Evolutionary conservation across 2,329 filamentous ascomycete genomes (phyloP).

Genomic region (Fusarium foetens): DNA sequence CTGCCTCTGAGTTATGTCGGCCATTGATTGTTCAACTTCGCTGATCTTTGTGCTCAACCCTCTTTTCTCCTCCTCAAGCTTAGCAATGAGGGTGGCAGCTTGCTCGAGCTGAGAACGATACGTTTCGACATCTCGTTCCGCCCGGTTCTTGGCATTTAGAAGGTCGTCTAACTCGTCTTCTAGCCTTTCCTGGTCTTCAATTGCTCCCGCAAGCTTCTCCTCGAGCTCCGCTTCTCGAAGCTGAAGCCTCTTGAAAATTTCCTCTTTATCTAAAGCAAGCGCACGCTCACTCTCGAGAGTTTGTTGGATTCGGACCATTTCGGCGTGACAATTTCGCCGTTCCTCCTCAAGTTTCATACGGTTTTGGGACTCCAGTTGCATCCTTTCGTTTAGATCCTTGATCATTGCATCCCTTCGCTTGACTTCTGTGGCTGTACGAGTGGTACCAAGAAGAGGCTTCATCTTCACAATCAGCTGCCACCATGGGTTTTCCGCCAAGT

Average conservation of each 20-base stretch:
- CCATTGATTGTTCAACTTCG: slow-evolving; percentile 76
- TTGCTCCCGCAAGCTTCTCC: slow-evolving; percentile 90
- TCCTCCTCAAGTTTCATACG: slow-evolving; percentile 90
- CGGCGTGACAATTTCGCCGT: slow-evolving; percentile 83
- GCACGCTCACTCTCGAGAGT: slow-evolving; percentile 95
- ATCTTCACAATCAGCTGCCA: slow-evolving; percentile 96
- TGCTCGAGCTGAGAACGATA: slow-evolving; percentile 88
- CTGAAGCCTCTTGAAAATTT: slow-evolving; percentile 97
- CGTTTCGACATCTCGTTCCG: slow-evolving; percentile 84
- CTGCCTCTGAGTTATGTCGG: slow-evolving; percentile 75
- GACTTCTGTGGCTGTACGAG: slow-evolving; percentile 90
- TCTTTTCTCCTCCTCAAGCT: slow-evolving; percentile 87
- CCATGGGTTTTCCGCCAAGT: slow-evolving; percentile 94
- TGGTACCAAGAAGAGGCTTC: slow-evolving; percentile 93
- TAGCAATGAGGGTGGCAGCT: slow-evolving; percentile 85
- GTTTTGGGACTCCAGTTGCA: slow-evolving; percentile 78
- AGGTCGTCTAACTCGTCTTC: slow-evolving; percentile 94
- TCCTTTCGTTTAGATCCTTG: slow-evolving; percentile 83
- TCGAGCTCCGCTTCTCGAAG: slow-evolving; percentile 89
- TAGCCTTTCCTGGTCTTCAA: slow-evolving; percentile 92
- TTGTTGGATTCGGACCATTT: slow-evolving; percentile 90
- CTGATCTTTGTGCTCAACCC: slow-evolving; percentile 74
- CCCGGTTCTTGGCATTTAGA: slow-evolving; percentile 86
- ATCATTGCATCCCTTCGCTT: slow-evolving; percentile 97
- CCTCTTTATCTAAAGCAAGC: slow-evolving; percentile 96